phyloP scores from a whole-genome alignment of 1,284 basidiomycete genomes.

The Inonotus obliquus region DNA sequence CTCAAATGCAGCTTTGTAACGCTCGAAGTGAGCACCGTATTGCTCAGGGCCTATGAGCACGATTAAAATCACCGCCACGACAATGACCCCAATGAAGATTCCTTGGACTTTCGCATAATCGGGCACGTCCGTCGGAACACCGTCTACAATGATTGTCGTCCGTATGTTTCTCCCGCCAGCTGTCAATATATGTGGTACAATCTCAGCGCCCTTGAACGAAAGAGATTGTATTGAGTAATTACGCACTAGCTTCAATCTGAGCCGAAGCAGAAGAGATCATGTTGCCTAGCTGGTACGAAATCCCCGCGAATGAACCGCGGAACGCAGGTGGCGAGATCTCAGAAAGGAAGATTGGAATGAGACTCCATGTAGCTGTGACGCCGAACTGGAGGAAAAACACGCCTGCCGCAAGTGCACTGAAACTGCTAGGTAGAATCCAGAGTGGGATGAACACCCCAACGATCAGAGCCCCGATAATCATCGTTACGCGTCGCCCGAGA shows the following conservation, averaged over 20 bases:
- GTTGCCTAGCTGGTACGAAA: slow-evolving; percentile 88
- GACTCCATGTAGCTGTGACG: slow-evolving; percentile 81
- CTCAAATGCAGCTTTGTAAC: slow-evolving; percentile 75
- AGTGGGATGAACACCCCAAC: slow-evolving; percentile 74
- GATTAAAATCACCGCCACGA: slow-evolving; percentile 62
- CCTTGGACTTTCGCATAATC: slow-evolving; percentile 85
- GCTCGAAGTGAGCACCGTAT: slow-evolving; percentile 81
- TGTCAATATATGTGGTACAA: slow-evolving; percentile 24
- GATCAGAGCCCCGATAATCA: slow-evolving; percentile 60
- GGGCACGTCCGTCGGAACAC: slow-evolving; percentile 45
- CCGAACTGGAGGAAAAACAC: slow-evolving; percentile 86
- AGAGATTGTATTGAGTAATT: background rate
- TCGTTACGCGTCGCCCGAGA: slow-evolving; percentile 84
- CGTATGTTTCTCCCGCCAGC: slow-evolving; percentile 58
- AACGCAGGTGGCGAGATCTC: slow-evolving; percentile 93
- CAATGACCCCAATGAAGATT: slow-evolving; percentile 76
- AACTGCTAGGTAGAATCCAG: slow-evolving; percentile 77
- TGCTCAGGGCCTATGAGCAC: slow-evolving; percentile 73
- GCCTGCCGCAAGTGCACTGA: slow-evolving; percentile 64
- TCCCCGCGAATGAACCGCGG: slow-evolving; percentile 88
- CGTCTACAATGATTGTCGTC: slow-evolving; percentile 46
- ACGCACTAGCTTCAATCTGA: slow-evolving; percentile 85
- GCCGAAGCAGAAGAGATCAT: slow-evolving; percentile 88
- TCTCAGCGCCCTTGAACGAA: background rate
- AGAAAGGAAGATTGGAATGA: slow-evolving; percentile 80